Conservation (phyloP, 257 asterid genomes). For the Linaria vulgaris region DNA sequence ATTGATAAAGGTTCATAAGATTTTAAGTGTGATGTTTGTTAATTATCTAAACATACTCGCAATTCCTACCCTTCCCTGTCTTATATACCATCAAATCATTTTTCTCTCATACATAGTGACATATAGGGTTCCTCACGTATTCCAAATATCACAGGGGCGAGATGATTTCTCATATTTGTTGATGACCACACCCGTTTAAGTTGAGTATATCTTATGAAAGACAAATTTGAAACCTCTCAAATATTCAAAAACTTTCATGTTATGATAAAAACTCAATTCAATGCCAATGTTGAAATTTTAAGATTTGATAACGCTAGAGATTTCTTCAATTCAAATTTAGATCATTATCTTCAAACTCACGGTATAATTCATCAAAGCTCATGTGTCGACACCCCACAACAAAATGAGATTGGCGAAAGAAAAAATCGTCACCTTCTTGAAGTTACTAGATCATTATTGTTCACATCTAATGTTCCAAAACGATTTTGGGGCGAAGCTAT, state of each 20-base stretch:
- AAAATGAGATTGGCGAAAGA: slow-evolving; percentile 11
- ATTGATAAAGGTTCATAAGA: neutral
- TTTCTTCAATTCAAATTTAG: neutral
- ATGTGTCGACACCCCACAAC: slow-evolving; percentile 7
- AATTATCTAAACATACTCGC: slow-evolving; percentile 4
- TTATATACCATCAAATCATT: slow-evolving; percentile 12
- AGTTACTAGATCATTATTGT: slow-evolving; percentile 19
- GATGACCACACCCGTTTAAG: slow-evolving; percentile 1
- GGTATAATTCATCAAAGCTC: slow-evolving; percentile 7
- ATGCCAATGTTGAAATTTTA: neutral
- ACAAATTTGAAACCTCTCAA: neutral
- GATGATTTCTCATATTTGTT: slow-evolving; percentile 17
- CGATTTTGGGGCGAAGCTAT: neutral
- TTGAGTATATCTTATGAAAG: slow-evolving; percentile 18
- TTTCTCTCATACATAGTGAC: slow-evolving; percentile 7
- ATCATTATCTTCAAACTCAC: neutral
- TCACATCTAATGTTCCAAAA: neutral
- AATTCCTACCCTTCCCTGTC: neutral
- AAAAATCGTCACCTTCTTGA: slow-evolving; percentile 3
- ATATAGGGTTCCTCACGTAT: slow-evolving; percentile 10
- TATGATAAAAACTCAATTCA: too few relatives aligned
- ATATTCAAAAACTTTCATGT: slow-evolving; percentile 3
- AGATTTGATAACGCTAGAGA: neutral
- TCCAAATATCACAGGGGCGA: neutral
- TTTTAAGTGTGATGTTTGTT: slow-evolving; percentile 1